phyloP scores from a whole-genome alignment of 139 green algal genomes.

The Eudorina sp. region DNA sequence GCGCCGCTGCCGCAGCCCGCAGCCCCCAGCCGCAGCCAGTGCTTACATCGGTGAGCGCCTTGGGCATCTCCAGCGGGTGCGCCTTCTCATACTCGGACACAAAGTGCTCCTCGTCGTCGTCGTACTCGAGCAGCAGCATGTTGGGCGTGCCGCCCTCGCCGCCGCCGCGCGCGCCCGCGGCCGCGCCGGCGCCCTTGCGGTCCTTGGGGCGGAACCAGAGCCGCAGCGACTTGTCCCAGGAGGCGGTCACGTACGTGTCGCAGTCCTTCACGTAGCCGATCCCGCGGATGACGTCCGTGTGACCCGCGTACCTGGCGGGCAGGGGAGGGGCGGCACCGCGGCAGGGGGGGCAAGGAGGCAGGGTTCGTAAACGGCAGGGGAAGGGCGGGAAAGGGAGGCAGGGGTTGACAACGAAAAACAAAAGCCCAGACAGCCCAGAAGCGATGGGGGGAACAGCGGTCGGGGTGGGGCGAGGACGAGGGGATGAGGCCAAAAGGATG shows the following conservation, averaged over 20 bases:
- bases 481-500: too few relatives aligned
- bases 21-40: too few relatives aligned
- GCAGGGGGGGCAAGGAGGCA: constrained; percentile 3
- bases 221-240: constrained; percentile 64
- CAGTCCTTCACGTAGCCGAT: constrained; percentile 70
- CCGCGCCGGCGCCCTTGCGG: constrained; percentile 19
- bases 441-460: too few relatives aligned
- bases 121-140: constrained; percentile 58
- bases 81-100: constrained; percentile 72
- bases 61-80: constrained; percentile 71
- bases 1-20: too few relatives aligned
- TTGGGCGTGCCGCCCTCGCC: constrained; percentile 29
- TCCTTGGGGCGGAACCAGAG: constrained; percentile 61
- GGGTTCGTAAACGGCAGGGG: background rate
- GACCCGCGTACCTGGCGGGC: constrained; percentile 66
- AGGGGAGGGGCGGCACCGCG: too few relatives aligned
- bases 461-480: too few relatives aligned
- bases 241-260: constrained; percentile 70
- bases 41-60: constrained; percentile 60
- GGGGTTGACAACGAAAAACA: background rate
- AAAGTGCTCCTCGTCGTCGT: constrained; percentile 58
- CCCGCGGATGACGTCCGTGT: constrained; percentile 71
- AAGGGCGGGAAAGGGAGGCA: too few relatives aligned
- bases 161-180: background rate
- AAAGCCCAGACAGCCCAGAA: too few relatives aligned